phyloP scores from a whole-genome alignment of 441 rosid genomes.

The Francoa sonchifolia region DNA sequence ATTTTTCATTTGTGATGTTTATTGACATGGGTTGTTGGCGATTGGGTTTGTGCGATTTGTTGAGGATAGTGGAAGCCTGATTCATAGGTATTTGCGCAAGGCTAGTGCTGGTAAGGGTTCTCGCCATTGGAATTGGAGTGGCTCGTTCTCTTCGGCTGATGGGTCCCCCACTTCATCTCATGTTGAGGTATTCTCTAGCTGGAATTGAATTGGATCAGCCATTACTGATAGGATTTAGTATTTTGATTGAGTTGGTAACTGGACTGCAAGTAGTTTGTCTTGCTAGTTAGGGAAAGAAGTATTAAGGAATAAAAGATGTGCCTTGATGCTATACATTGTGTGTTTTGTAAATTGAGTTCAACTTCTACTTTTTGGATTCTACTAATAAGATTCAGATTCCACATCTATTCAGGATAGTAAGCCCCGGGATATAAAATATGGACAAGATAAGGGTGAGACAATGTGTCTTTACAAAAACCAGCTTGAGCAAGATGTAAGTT shows the following conservation, averaged over 20 bases:
- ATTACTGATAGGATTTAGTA: background rate
- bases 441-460: conserved; percentile 2
- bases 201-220: too few species aligned
- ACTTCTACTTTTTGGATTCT: background rate
- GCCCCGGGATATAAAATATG: background rate
- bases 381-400: too few species aligned
- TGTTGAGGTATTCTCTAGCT: conserved; percentile 2
- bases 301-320: background rate
- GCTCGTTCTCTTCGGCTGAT: conserved; percentile 5
- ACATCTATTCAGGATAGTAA: background rate
- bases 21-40: background rate
- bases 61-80: conserved; percentile 5
- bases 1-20: background rate
- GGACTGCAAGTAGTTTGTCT: too few species aligned
- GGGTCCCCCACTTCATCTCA: conserved; percentile 4
- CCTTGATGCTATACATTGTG: background rate
- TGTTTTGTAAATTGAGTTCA: background rate
- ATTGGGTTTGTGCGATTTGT: background rate
- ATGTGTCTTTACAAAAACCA: background rate
- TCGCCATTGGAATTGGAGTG: conserved; percentile 5
- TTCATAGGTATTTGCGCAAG: conserved; percentile 3
- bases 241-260: background rate
- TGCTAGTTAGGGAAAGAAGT: too few species aligned
- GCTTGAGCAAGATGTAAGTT: conserved; percentile 7
- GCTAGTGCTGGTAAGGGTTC: conserved; percentile 4